Percentiles rank a stretch among this genome's conserved stretches.
Evolutionary conservation across 257 asterid species (phyloP).

Genomic region (Verbena officinalis): DNA sequence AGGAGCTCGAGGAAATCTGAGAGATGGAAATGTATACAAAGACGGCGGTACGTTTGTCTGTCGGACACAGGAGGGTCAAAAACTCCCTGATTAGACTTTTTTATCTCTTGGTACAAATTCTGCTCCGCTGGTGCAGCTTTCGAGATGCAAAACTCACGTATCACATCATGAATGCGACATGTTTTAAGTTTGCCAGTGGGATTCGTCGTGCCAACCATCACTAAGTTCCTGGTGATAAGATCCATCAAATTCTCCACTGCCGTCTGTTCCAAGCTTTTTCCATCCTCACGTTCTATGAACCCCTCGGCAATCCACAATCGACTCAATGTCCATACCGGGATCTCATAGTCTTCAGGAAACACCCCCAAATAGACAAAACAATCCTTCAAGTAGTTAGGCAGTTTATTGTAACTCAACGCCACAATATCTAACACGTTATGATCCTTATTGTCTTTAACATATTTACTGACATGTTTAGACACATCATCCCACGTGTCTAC

Average conservation of each 20-base stretch:
- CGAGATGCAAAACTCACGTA: constrained; percentile 51
- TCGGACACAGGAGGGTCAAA: constrained; percentile 26
- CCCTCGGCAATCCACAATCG: constrained; percentile 63
- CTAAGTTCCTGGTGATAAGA: constrained; percentile 43
- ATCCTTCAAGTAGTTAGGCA: constrained; percentile 46
- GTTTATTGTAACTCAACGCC: constrained; percentile 45
- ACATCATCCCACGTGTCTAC: constrained; percentile 37
- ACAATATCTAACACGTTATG: constrained; percentile 32
- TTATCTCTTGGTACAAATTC: constrained; percentile 47
- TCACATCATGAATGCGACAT: constrained; percentile 55
- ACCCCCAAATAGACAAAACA: constrained; percentile 56
- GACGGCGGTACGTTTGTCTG: constrained; percentile 35
- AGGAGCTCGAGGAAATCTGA: constrained; percentile 28
- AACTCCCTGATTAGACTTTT: constrained; percentile 23
- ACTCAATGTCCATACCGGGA: constrained; percentile 41
- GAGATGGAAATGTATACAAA: constrained; percentile 45
- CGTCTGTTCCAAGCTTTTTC: constrained; percentile 38
- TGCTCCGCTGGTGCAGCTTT: constrained; percentile 34
- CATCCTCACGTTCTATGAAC: constrained; percentile 30
- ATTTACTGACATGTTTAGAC: constrained; percentile 22
- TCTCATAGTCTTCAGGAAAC: constrained; percentile 46
- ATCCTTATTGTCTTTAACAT: constrained; percentile 11
- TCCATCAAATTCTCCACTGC: constrained; percentile 49
- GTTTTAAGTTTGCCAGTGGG: constrained; percentile 41
- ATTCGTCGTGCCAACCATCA: constrained; percentile 41